Evolutionary conservation across 2,329 filamentous ascomycete genomes (phyloP).

Genomic region (Fusarium sp.): DNA sequence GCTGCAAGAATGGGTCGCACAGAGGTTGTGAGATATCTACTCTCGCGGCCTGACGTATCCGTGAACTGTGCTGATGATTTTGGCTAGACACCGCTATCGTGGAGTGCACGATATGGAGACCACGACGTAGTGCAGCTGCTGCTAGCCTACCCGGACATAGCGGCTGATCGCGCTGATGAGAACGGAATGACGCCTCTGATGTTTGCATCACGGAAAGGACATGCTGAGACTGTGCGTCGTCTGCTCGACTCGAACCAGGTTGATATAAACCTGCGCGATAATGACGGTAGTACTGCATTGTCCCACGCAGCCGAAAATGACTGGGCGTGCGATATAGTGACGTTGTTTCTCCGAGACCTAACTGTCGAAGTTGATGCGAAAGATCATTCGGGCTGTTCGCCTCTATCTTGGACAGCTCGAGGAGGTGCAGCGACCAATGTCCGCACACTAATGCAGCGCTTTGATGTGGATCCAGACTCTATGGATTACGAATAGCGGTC

Average conservation of each 20-base stretch:
- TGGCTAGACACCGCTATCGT: not conserved
- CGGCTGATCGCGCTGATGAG: not conserved
- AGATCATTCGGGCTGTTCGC: not conserved
- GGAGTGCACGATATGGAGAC: not conserved
- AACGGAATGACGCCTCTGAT: too few species aligned
- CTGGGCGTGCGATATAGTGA: too few species aligned
- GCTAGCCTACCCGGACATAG: not conserved
- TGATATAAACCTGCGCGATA: too few species aligned
- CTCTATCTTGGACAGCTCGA: not conserved
- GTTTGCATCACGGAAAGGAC: too few species aligned
- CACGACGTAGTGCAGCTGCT: not conserved
- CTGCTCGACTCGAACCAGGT: too few species aligned
- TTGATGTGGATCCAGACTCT: not conserved
- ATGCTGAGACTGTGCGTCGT: too few species aligned
- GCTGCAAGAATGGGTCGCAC: not conserved
- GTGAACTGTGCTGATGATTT: not conserved
- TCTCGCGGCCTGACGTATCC: not conserved
- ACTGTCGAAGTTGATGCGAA: not conserved
- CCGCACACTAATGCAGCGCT: not conserved
- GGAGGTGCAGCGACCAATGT: not conserved
- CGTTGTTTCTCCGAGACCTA: too few species aligned
- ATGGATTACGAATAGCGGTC: not conserved
- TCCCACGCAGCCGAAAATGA: too few species aligned
- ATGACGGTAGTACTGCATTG: too few species aligned
- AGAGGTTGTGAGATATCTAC: not conserved